A percentile compares a stretch with the other conserved stretches of the same genome.
These are phyloP conservation scores for Myriosclerotinia scirpicola DNA, from an alignment of 2,329 filamentous ascomycete genomes.

Conservation along the genomic window DNA sequence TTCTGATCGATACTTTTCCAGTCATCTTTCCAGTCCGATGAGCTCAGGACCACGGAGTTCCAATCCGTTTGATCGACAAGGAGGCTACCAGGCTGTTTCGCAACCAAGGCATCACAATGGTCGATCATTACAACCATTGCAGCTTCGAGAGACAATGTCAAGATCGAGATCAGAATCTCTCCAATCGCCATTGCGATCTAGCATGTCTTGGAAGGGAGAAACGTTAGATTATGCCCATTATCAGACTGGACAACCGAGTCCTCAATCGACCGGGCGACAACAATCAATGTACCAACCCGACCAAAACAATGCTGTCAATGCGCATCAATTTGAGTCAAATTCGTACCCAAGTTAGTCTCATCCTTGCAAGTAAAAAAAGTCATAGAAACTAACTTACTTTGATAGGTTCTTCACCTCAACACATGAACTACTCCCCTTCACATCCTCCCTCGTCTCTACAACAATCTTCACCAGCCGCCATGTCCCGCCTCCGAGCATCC, in stretches of 20 bases:
- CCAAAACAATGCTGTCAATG: conserved; percentile 45
- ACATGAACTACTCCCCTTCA: conserved; percentile 52
- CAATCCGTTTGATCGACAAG: conserved; percentile 54
- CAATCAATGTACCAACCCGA: conserved; percentile 53
- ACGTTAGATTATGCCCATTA: conserved; percentile 57
- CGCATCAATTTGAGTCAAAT: conserved; percentile 52
- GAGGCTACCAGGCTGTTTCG: conserved; percentile 50
- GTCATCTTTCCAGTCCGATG: conserved; percentile 50
- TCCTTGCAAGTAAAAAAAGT: conserved; percentile 30
- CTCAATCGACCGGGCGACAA: conserved; percentile 49
- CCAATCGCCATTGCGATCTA: conserved; percentile 58
- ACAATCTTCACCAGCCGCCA: conserved; percentile 45
- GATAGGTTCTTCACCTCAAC: conserved; percentile 50
- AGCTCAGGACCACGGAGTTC: conserved; percentile 51
- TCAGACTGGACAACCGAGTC: conserved; percentile 48
- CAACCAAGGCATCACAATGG: conserved; percentile 46
- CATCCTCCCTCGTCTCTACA: conserved; percentile 45
- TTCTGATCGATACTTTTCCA: conserved; percentile 54
- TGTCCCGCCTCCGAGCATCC: conserved; percentile 52
- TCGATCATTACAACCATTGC: conserved; percentile 57
- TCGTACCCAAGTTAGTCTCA: conserved; percentile 51
- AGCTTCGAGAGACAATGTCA: conserved; percentile 57
- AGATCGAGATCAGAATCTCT: conserved; percentile 58
- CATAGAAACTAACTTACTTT: conserved; percentile 30
- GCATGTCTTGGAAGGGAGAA: conserved; percentile 64